Base-by-base conservation (phyloP, 2,329 filamentous ascomycete species). In the Phyllosticta citrichinensis region DNA sequence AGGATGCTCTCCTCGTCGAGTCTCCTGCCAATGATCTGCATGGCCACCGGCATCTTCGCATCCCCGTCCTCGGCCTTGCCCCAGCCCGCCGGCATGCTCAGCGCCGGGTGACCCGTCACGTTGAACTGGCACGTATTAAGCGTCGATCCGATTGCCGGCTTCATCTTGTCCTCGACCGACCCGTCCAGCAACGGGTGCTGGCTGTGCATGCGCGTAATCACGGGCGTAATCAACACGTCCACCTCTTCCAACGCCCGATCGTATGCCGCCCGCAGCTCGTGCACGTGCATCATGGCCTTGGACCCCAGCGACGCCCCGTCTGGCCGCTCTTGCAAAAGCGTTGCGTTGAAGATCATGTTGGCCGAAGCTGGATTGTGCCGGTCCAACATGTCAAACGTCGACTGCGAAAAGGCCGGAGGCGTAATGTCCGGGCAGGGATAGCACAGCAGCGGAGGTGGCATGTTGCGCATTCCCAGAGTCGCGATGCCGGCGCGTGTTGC, bases 201-300 rank as follows among this genome's bases (percentile, higher is more conserved):
- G 57, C 74, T 75, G 0, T 74, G 79, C 1, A 80, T 75, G 0
- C 74, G 74, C 6, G 78, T 77, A 27, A 76, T 77, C 8, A 76
- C 74, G 0, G 80, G 80, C 60, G 77, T 77, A 52, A 82, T 64
- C 10, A 82, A 68, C 5, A 82, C 73, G 64, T 82, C 80, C n/a
- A 76, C 70, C 0, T 73, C 66, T 24, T 68, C 66, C 8, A 81
- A 66, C 0, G 73, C 78, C 12, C 65, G 63, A 64, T 81, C 78
- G 65, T 82, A 82, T 3, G 76, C 78, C 4, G 74, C 77, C 2
- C 78, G 72, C 24, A 82, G 69, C 66, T 80, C 69, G 56, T 75
- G 74, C 0, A 77, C 75, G 60, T 79, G 76, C 52, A 75, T 73
- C 62, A 80, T 71, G 0, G 77, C 78, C 68, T 81, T 81, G 35